A percentile compares a stretch with the other conserved stretches of the same genome.
These are phyloP conservation scores for Catunica adiposa DNA, from an alignment of 2,329 filamentous ascomycete genomes.

Conservation along the genomic window DNA sequence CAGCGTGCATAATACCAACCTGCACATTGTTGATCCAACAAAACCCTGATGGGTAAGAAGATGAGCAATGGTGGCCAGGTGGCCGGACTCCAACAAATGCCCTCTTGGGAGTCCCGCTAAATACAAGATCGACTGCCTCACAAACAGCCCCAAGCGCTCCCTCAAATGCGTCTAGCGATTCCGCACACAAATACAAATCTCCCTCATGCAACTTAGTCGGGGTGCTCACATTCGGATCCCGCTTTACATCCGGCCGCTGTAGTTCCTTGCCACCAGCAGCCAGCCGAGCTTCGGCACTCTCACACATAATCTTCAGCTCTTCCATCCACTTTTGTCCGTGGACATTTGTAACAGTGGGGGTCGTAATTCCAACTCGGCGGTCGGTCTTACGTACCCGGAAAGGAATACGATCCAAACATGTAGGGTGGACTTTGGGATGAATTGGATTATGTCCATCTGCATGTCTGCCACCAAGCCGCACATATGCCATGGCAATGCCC, in stretches of 20 bases:
- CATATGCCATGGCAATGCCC: constrained; percentile 74
- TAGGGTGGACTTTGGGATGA: constrained; percentile 42
- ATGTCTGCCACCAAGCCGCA: constrained; percentile 72
- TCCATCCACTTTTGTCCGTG: constrained; percentile 90
- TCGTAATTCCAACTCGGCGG: constrained; percentile 52
- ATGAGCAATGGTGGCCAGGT: constrained; percentile 89
- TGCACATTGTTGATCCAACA: constrained; percentile 99
- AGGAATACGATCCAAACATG: constrained; percentile 43
- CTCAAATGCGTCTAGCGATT: constrained; percentile 76
- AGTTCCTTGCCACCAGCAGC: constrained; percentile 65
- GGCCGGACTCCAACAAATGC: constrained; percentile 88
- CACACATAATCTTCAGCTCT: constrained; percentile 72
- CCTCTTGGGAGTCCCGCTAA: constrained; percentile 45
- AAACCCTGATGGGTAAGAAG: constrained; percentile 79
- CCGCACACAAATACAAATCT: constrained; percentile 76
- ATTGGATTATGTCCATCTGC: constrained; percentile 52
- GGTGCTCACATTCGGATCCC: constrained; percentile 28
- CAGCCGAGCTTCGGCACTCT: constrained; percentile 60
- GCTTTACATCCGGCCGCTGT: constrained; percentile 46
- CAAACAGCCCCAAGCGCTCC: constrained; percentile 84
- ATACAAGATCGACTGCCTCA: constrained; percentile 78
- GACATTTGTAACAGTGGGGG: constrained; percentile 70
- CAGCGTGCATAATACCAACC: constrained; percentile 83
- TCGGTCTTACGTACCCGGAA: constrained; percentile 75
- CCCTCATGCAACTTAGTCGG: constrained; percentile 57